These are phyloP conservation scores for Globisporangium echinulatum DNA, from an alignment of 352 stramenopile species.

Conservation along the genomic window DNA sequence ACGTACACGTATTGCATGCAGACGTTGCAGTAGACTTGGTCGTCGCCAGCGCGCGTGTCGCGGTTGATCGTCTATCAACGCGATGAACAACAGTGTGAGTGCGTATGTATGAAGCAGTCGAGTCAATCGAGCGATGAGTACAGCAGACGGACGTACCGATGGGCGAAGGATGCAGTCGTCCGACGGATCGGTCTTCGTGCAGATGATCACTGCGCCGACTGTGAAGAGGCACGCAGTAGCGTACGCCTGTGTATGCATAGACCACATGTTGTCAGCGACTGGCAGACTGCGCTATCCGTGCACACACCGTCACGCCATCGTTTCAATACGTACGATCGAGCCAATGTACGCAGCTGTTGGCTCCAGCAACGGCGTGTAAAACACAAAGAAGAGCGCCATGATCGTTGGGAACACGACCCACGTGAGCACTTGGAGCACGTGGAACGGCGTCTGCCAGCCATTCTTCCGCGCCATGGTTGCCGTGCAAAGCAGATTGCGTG, in stretches of 20 bases:
- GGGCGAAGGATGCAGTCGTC: slow-evolving; percentile 66
- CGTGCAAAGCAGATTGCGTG: neutral
- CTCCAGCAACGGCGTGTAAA: slow-evolving; percentile 69
- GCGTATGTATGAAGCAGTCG: neutral
- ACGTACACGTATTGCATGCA: slow-evolving; percentile 86
- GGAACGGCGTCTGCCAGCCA: slow-evolving; percentile 76
- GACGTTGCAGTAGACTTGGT: slow-evolving; percentile 84
- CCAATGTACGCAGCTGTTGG: slow-evolving; percentile 34
- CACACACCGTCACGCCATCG: neutral
- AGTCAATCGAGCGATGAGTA: neutral
- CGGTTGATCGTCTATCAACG: slow-evolving; percentile 8
- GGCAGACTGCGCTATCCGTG: too few species aligned
- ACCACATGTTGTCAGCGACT: neutral
- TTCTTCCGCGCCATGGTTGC: slow-evolving; percentile 57
- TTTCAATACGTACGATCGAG: slow-evolving; percentile 26
- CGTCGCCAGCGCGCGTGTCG: slow-evolving; percentile 17
- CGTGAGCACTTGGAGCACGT: slow-evolving; percentile 74
- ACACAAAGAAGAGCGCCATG: slow-evolving; percentile 78
- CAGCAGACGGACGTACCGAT: slow-evolving; percentile 30
- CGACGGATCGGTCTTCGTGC: slow-evolving; percentile 69
- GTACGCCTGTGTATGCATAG: slow-evolving; percentile 24
- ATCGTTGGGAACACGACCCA: slow-evolving; percentile 79
- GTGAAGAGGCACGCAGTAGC: slow-evolving; percentile 43
- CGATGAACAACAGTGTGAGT: neutral
- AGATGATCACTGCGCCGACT: slow-evolving; percentile 42